Evolutionary conservation across 1,284 basidiomycete genomes (phyloP).

Genomic region (Apiotrichum montevideense): DNA sequence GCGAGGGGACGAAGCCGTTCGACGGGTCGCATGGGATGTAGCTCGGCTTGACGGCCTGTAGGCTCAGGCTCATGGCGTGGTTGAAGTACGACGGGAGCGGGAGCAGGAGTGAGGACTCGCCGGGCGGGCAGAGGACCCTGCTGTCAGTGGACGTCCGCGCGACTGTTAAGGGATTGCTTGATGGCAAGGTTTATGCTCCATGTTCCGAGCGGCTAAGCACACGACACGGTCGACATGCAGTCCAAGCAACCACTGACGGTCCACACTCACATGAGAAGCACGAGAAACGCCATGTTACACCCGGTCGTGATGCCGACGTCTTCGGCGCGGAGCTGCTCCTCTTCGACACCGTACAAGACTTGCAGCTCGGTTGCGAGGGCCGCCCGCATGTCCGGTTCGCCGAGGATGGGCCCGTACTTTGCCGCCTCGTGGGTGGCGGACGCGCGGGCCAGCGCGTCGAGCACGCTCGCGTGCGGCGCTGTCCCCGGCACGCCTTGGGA

Average conservation of each 20-base stretch:
- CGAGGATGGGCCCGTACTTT: slow-evolving; percentile 63
- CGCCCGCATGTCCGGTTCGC: slow-evolving; percentile 56
- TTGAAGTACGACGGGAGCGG: slow-evolving; percentile 80
- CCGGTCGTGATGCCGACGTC: slow-evolving; percentile 40
- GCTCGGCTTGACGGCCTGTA: slow-evolving; percentile 60
- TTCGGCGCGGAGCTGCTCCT: slow-evolving; percentile 3
- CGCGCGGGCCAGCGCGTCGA: slow-evolving; percentile 52
- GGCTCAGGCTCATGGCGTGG: slow-evolving; percentile 68
- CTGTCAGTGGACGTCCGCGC: neutral
- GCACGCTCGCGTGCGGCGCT: slow-evolving; percentile 56
- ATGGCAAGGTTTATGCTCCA: no score
- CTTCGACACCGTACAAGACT: slow-evolving; percentile 53
- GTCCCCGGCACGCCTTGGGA: slow-evolving; percentile 65
- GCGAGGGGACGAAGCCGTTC: slow-evolving; percentile 58
- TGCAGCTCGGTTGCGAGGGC: slow-evolving; percentile 64
- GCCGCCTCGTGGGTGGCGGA: slow-evolving; percentile 50
- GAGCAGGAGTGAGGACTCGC: slow-evolving; percentile 65
- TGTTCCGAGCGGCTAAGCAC: no score
- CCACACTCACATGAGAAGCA: slow-evolving; percentile 24
- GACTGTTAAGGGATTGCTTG: neutral
- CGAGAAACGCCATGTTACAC: slow-evolving; percentile 47
- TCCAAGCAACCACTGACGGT: neutral
- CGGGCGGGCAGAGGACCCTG: slow-evolving; percentile 59
- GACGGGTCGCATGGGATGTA: slow-evolving; percentile 57
- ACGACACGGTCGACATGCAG: no score